Conservation (phyloP, 2,329 filamentous ascomycete genomes). For the Thielaviopsis ethacetica region DNA sequence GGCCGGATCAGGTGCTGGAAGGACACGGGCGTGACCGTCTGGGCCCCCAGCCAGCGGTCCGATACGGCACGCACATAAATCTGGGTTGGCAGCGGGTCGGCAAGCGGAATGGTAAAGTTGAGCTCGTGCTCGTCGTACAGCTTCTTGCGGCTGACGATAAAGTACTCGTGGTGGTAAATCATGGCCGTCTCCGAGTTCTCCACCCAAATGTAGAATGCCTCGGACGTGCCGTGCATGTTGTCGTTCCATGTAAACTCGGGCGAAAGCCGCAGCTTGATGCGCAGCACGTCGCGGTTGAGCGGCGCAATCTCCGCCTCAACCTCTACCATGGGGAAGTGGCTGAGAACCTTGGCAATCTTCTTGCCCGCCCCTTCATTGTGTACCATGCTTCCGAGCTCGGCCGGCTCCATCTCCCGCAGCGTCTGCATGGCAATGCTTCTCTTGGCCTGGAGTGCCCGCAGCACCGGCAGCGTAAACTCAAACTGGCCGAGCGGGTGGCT, state of each 20-base stretch:
- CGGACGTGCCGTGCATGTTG: slow-evolving; percentile 78
- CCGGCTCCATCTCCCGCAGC: slow-evolving; percentile 80
- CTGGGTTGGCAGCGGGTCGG: slow-evolving; percentile 83
- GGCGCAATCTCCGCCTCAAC: slow-evolving; percentile 92
- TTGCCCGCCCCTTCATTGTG: slow-evolving; percentile 80
- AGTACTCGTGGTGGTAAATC: slow-evolving; percentile 95
- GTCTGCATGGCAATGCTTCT: slow-evolving; percentile 60
- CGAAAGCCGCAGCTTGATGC: slow-evolving; percentile 73
- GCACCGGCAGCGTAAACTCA: slow-evolving; percentile 66
- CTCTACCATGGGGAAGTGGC: slow-evolving; percentile 81
- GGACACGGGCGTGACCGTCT: slow-evolving; percentile 87
- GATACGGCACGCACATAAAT: slow-evolving; percentile 93
- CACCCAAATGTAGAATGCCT: slow-evolving; percentile 98
- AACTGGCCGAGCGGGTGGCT: slow-evolving; percentile 94
- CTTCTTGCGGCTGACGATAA: slow-evolving; percentile 80
- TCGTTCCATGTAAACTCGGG: slow-evolving; percentile 95
- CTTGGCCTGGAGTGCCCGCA: slow-evolving; percentile 75
- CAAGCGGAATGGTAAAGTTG: slow-evolving; percentile 90
- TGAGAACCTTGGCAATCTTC: slow-evolving; percentile 63
- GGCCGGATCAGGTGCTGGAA: slow-evolving; percentile 96
- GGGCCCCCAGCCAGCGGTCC: slow-evolving; percentile 89
- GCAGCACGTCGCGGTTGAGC: slow-evolving; percentile 80
- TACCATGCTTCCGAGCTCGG: slow-evolving; percentile 79
- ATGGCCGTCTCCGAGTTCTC: slow-evolving; percentile 96
- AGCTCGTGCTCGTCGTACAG: slow-evolving; percentile 92